Evolutionary conservation across 495 filamentous ascomycete genomes (phyloP), one percentile per base, ranked within the genome.

Genomic region (Parathielavia appendiculata): DNA sequence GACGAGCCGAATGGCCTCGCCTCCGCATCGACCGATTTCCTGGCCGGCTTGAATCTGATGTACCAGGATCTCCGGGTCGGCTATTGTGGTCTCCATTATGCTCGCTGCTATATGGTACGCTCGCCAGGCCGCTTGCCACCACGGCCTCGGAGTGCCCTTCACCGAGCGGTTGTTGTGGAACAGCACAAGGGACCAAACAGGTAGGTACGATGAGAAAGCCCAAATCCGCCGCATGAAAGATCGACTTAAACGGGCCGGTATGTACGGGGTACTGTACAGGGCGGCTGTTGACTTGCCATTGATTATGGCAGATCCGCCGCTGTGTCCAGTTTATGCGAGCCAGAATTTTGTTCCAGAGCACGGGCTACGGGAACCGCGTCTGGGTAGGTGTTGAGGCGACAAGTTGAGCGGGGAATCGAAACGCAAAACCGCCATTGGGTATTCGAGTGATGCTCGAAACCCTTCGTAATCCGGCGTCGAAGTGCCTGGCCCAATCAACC

Each of bases 401-500:
- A 26, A 5, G 41, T 14, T 19, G 22, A n/a, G 26, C 5, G 10
- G 20, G 35, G 35, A 17, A 49, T 34, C 0, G 6, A 8, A 41
- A 12, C 43, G 36, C 51, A 30, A 40, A 35, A 17, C 50, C 2
- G 19, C 10, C 43, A 56, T 48, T 48, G 54, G 44, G 11, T 23
- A 7, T 48, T 14, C 34, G 7, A 12, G 12, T n/a, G 22, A 10
- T 2, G 20, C 17, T 10, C 23, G 38, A n/a, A 9, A 36, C 38
- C 46, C 46, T 54, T 52, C 23, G 55, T 22, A 57, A 57, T 51
- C 26, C 20, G 22, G 43, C 11, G 19, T 5, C 17, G 26, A 23
- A 5, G 32, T n/a, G 55, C n/a, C 13, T 36, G 38, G n/a, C 17
- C 56, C 47, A 58, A 58, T 52, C 3, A 48, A 58, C 26, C 23